These are phyloP conservation scores for Chlorella sp. DNA, from an alignment of 139 green algal genomes.

Conservation along the genomic window DNA sequence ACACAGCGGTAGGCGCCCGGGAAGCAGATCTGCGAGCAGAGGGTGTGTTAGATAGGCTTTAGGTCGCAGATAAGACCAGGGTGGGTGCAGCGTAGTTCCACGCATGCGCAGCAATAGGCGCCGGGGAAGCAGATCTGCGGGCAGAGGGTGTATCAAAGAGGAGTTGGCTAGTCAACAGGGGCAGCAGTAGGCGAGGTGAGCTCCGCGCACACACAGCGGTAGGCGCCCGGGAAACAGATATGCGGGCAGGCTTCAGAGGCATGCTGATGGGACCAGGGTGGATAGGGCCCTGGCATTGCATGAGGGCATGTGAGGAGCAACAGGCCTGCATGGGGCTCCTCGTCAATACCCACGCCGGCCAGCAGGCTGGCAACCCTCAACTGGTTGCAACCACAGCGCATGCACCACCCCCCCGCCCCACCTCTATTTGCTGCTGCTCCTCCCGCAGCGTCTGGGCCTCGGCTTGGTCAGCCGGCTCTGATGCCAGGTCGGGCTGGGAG, in stretches of 20 bases:
- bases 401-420: not conserved
- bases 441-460: conserved; percentile 63
- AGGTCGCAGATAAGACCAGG: not conserved
- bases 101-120: too few relatives aligned
- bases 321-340: too few relatives aligned
- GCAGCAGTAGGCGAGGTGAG: conserved; percentile 85
- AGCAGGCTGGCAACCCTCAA: too few relatives aligned
- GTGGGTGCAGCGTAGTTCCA: not conserved
- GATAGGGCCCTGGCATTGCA: not conserved
- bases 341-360: not conserved
- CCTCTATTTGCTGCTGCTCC: conserved; percentile 27
- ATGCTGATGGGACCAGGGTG: too few relatives aligned
- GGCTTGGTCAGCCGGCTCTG: conserved; percentile 47
- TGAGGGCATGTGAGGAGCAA: too few relatives aligned
- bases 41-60: not conserved
- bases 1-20: conserved; percentile 88
- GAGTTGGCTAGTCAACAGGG: too few relatives aligned
- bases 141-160: too few relatives aligned
- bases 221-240: conserved; percentile 77
- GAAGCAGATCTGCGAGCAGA: conserved; percentile 57
- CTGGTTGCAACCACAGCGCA: too few relatives aligned
- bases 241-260: conserved; percentile 30
- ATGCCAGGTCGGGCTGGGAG: conserved; percentile 20
- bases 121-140: too few relatives aligned
- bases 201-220: conserved; percentile 87